phyloP scores from a whole-genome alignment of 2,329 filamentous ascomycete genomes.

The Aspergillus proliferans region DNA sequence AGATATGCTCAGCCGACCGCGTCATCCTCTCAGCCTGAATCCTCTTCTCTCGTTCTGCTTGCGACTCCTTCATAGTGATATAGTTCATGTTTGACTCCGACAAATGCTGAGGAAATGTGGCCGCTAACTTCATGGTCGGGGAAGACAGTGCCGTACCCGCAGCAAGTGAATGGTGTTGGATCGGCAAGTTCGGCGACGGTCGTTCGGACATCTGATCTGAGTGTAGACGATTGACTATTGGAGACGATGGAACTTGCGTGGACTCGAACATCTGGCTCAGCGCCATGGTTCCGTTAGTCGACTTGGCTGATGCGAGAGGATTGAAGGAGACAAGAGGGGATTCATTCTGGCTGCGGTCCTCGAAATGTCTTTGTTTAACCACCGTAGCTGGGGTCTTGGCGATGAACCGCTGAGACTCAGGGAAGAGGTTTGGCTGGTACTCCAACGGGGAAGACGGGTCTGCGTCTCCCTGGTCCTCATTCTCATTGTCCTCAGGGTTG shows the following conservation, averaged over 20 bases:
- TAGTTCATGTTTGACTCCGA: conserved; percentile 40
- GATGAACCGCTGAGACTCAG: conserved; percentile 43
- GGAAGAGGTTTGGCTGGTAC: conserved; percentile 36
- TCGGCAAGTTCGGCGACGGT: conserved; percentile 44
- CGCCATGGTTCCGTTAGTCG: conserved; percentile 36
- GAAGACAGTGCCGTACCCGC: conserved; percentile 28
- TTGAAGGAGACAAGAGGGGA: conserved; percentile 38
- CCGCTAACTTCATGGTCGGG: conserved; percentile 27
- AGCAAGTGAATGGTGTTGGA: conserved; percentile 32
- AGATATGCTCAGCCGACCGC: conserved; percentile 30
- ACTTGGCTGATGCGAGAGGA: conserved; percentile 33
- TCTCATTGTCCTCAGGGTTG: conserved; percentile 39
- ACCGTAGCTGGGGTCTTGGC: conserved; percentile 36
- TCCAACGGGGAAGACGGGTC: conserved; percentile 30
- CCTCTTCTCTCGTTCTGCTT: conserved; percentile 34
- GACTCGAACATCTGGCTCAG: conserved; percentile 45
- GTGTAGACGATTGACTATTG: conserved; percentile 30
- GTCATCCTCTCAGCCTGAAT: conserved; percentile 25
- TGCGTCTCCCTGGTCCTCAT: conserved; percentile 21
- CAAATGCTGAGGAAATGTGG: conserved; percentile 28
- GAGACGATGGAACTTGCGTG: conserved; percentile 44
- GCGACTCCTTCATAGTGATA: conserved; percentile 42
- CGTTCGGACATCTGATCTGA: conserved; percentile 40
- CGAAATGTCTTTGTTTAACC: conserved; percentile 27
- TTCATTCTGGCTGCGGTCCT: conserved; percentile 8